Base-by-base conservation (phyloP, 2,329 filamentous ascomycete species). In the Juglanconis oblonga region DNA sequence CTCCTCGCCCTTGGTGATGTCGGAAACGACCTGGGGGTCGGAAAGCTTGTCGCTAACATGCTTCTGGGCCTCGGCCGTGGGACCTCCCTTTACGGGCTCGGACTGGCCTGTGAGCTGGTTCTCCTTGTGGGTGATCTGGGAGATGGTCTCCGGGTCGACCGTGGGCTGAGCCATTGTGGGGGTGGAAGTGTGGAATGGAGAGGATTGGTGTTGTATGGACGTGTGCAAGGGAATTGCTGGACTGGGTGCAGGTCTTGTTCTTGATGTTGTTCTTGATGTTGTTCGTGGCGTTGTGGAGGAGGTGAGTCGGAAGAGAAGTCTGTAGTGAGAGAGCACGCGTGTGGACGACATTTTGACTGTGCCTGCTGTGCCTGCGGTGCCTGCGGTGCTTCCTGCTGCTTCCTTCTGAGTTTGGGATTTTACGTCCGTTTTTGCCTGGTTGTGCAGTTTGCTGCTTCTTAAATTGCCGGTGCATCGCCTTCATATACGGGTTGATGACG, bases 1-100 rank as follows among this genome's bases (percentile, higher is more conserved):
- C 48, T 71, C 70, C 67, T 78, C 76, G 36, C 74, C 75, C 40
- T 72, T 66, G 36, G 72, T 72, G 56, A 78, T 76, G 62, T 76
- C 74, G 55, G 72, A 71, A 14, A 78, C 64, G 52, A 73, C 69
- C 38, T 71, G 51, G 1, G 67, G 51, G 5, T 67, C 72, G 47
- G 55, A 24, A 7, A 78, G 59, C 5, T 59, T 54, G 49, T 72
- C 55, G 42, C 65, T 65, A 40, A 64, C 65, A 56, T 78, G 74
- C 33, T 70, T 68, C 61, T 78, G 75, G 3, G 75, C 76, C 55
- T 70, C 68, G 14, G 75, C 73, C 1, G 74, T 77, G 0, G 76
- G 76, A 3, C 76, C 76, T 29, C 68, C 69, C 47, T 68, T 63
- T 2, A 71, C 67, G 17, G 75, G 74, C 7, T 67, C 59, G n/a